Evolutionary conservation across 1,139 yeast genomes (phyloP).

Genomic region (Pichia sp.): DNA sequence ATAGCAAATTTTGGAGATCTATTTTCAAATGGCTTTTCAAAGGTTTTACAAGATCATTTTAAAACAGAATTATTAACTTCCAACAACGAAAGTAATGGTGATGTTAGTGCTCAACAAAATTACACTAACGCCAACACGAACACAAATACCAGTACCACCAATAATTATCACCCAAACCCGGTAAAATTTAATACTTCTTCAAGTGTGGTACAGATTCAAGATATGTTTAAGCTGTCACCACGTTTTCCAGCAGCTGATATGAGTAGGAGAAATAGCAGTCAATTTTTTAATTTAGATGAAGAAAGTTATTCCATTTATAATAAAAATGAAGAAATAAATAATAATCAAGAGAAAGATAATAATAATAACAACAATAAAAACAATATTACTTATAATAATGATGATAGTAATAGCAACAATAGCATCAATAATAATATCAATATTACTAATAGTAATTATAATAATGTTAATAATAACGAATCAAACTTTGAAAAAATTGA

Average conservation of each 20-base stretch:
- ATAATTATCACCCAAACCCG: not conserved
- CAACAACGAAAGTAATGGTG: not conserved
- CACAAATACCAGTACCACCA: not conserved
- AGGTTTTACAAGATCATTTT: constrained; percentile 20
- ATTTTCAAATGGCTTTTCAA: constrained; percentile 22
- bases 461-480: not conserved
- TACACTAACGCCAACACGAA: not conserved
- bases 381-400: not conserved
- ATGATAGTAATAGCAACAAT: not conserved
- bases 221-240: constrained; percentile 16
- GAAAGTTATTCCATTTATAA: not conserved
- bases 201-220: constrained; percentile 9
- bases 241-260: not conserved
- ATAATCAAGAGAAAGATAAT: not conserved
- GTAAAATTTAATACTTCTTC: not conserved
- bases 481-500: not conserved
- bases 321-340: not conserved
- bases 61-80: constrained; percentile 7
- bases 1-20: constrained; percentile 14
- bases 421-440: not conserved
- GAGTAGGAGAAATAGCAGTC: not conserved
- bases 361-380: not conserved
- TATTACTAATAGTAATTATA: too few species aligned
- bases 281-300: not conserved
- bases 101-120: not conserved